phyloP scores from a whole-genome alignment of 257 asterid genomes.

The Dorcoceras hygrometricum region DNA sequence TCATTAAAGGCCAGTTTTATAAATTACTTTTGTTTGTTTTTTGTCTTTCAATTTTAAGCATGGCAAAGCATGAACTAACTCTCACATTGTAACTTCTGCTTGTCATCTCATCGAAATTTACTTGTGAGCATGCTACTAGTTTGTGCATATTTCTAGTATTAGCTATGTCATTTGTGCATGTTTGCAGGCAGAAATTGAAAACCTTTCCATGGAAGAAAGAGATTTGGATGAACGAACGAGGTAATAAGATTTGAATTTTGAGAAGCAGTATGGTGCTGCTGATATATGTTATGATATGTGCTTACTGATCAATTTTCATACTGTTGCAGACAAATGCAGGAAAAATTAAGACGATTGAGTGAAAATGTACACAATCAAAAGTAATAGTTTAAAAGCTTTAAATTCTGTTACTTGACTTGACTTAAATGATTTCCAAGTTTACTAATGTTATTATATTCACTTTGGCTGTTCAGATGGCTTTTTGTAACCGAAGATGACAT shows the following conservation, averaged over 20 bases:
- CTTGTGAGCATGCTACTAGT: conserved; percentile 7
- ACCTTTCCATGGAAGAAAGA: conserved; percentile 73
- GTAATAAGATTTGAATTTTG: conserved; percentile 34
- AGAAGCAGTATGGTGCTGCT: conserved; percentile 24
- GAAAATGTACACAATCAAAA: conserved; percentile 72
- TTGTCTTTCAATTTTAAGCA: not conserved
- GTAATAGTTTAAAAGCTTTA: conserved; percentile 37
- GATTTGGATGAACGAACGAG: conserved; percentile 67
- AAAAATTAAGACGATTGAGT: conserved; percentile 63
- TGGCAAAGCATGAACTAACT: conserved; percentile 5
- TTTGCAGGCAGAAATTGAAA: conserved; percentile 78
- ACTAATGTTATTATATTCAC: conserved; percentile 24
- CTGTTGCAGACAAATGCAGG: conserved; percentile 80
- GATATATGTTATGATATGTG: conserved; percentile 19
- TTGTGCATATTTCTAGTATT: conserved; percentile 18
- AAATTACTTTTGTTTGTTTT: conserved; percentile 7
- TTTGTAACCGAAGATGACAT: conserved; percentile 91
- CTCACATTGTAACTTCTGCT: conserved; percentile 4
- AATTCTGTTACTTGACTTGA: conserved; percentile 18
- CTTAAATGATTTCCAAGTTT: conserved; percentile 9
- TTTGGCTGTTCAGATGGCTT: conserved; percentile 63
- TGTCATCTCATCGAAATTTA: conserved; percentile 1
- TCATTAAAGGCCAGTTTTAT: conserved; percentile 13
- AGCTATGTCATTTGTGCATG: conserved; percentile 22
- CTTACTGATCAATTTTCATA: conserved; percentile 29